phyloP scores from a whole-genome alignment of 192 early-diverging fungal species.

The Coemansia sp. region DNA sequence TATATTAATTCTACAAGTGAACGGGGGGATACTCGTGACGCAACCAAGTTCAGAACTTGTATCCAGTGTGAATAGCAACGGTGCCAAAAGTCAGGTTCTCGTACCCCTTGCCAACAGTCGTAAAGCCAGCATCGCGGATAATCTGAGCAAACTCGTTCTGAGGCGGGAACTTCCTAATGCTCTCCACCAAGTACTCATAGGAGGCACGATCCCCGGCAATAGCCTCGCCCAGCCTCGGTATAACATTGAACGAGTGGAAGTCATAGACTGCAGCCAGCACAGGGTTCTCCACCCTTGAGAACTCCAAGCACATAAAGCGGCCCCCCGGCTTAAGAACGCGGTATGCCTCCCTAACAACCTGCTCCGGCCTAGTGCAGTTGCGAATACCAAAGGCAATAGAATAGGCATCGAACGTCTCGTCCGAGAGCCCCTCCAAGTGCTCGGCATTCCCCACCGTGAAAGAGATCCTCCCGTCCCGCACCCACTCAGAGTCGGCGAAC shows the following conservation, averaged over 20 bases:
- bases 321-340: conserved; percentile 95
- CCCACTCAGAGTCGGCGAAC: conserved; percentile 53
- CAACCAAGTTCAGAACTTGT: conserved; percentile 67
- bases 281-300: conserved; percentile 85
- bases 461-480: conserved; percentile 58
- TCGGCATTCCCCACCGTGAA: conserved; percentile 92
- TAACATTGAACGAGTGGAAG: conserved; percentile 90
- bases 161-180: conserved; percentile 88
- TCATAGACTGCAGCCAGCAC: conserved; percentile 84
- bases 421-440: conserved; percentile 67
- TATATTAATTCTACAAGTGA: neutral
- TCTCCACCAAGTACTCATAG: conserved; percentile 97
- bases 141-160: conserved; percentile 89
- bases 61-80: conserved; percentile 93
- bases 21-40: neutral
- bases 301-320: conserved; percentile 94
- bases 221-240: conserved; percentile 82
- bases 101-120: conserved; percentile 81
- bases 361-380: conserved; percentile 92
- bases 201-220: conserved; percentile 87
- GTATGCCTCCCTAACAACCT: conserved; percentile 84
- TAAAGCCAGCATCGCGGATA: conserved; percentile 89
- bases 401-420: conserved; percentile 84
- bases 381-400: conserved; percentile 98
- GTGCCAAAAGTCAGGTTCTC: conserved; percentile 98